Evolutionary conservation across 805 yeast species (phyloP).

Genomic region (Blastobotrys americana): DNA sequence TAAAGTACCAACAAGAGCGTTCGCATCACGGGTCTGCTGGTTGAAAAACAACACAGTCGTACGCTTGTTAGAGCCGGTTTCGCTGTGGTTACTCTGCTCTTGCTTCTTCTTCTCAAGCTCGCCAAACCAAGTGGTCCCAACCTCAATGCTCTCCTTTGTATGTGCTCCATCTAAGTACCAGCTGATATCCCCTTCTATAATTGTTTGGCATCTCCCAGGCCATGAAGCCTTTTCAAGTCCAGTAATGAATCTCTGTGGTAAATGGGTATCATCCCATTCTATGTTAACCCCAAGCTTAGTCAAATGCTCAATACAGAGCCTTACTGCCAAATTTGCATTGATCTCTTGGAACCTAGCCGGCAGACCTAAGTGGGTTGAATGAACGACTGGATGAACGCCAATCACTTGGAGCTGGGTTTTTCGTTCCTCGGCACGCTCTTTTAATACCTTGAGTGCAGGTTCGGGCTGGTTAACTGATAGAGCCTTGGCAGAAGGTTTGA

Average conservation of each 20-base stretch:
- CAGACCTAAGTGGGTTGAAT: slow-evolving; percentile 29
- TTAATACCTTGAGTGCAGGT: slow-evolving; percentile 43
- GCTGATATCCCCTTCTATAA: slow-evolving; percentile 42
- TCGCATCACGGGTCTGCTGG: slow-evolving; percentile 89
- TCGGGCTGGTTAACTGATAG: slow-evolving; percentile 56
- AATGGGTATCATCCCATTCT: slow-evolving; percentile 1
- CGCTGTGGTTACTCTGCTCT: neutral
- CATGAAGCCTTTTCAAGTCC: slow-evolving; percentile 69
- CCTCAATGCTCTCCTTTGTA: slow-evolving; percentile 77
- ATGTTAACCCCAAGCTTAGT: slow-evolving; percentile 35
- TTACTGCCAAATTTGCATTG: slow-evolving; percentile 85
- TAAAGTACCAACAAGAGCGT: slow-evolving; percentile 50
- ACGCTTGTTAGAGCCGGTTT: slow-evolving; percentile 11
- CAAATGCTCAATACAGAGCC: slow-evolving; percentile 58
- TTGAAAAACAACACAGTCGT: slow-evolving; percentile 65
- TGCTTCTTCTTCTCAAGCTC: neutral
- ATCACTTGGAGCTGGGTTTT: slow-evolving; percentile 46
- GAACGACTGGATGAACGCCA: slow-evolving; percentile 35
- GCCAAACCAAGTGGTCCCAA: slow-evolving; percentile 76
- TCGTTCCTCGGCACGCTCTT: slow-evolving; percentile 63
- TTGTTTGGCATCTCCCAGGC: slow-evolving; percentile 94
- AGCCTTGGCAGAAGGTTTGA: slow-evolving; percentile 62
- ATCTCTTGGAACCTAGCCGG: slow-evolving; percentile 73
- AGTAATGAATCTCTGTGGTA: slow-evolving; percentile 21
- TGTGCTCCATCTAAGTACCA: slow-evolving; percentile 97